Evolutionary conservation across 306 rosid genomes (phyloP), one percentile per base, ranked within the genome.

Genomic region (Glycyrrhiza uralensis): DNA sequence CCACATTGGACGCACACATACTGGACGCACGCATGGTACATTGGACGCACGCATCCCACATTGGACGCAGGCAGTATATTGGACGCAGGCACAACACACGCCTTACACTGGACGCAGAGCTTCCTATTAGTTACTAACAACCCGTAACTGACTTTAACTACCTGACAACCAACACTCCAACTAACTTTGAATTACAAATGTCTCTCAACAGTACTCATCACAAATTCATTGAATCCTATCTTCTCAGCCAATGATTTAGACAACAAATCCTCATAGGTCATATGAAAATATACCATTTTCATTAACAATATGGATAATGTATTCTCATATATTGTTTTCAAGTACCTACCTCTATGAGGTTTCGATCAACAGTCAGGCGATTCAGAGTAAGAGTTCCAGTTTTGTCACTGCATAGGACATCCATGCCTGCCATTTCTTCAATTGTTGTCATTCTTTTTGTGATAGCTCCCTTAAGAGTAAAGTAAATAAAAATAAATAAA

Each of bases 351-450:
- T 91, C 97, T 0, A 91, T 42, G 45, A 91, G 88, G 71, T 80
- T 91, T 81, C 59, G 32, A 81, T 91, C 97, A 55, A 91, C 97
- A 12, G 89, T 78, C 51, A 91, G 91, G 65, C 96, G 96, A 72
- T 91, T 91, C 61, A 91, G 79, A 24, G 96, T 91, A 26, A 91
- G 96, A 81, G 97, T 91, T 72, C 97, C 97, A 3, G 97, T 91
- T 85, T 88, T 91, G 73, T 91, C 97, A 66, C 97, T 91, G 87
- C 97, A 91, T 38, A 91, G 86, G 45, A 89, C 92, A 81, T 91
- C 97, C 97, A 88, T 91, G 67, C 97, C 97, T 0, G 97, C 97
- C 97, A 91, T 91, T 81, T 91, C 97, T 82, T 89, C 97, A 54
- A 91, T 91, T 76, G 97, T 96, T 26, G 97, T 91, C 97, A 91